phyloP scores from a whole-genome alignment of 768 basidiomycete species.

The Roridomyces roridus region DNA sequence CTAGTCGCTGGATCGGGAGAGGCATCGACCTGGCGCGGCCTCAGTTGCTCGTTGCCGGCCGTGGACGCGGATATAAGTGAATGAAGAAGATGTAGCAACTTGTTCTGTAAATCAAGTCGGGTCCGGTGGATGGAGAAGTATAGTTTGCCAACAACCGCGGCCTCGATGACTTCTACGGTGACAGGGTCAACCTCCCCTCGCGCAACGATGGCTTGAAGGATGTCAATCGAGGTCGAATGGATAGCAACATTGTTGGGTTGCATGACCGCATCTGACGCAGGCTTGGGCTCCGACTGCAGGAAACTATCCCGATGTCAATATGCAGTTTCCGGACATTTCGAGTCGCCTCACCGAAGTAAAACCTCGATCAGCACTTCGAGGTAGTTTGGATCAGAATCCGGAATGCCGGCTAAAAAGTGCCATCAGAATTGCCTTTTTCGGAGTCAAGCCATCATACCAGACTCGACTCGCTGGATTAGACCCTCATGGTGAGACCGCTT shows the following conservation, averaged over 20 bases:
- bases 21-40: slow-evolving; percentile 36
- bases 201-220: slow-evolving; percentile 82
- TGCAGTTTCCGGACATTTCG: not conserved
- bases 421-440: slow-evolving; percentile 9
- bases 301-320: slow-evolving; percentile 51
- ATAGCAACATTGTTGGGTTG: slow-evolving; percentile 64
- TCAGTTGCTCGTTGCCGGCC: slow-evolving; percentile 37
- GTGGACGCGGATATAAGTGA: slow-evolving; percentile 77
- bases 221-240: slow-evolving; percentile 79
- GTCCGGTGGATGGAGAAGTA: slow-evolving; percentile 72
- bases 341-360: slow-evolving; percentile 69
- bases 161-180: slow-evolving; percentile 69
- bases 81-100: slow-evolving; percentile 89
- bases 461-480: slow-evolving; percentile 65
- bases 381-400: slow-evolving; percentile 67
- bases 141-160: slow-evolving; percentile 74
- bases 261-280: slow-evolving; percentile 55
- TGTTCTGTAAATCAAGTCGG: slow-evolving; percentile 89
- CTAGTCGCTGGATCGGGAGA: slow-evolving; percentile 38
- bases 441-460: slow-evolving; percentile 47
- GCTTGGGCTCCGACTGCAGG: slow-evolving; percentile 78
- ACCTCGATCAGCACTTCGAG: slow-evolving; percentile 79
- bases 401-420: slow-evolving; percentile 38
- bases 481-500: slow-evolving; percentile 69
- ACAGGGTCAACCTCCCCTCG: slow-evolving; percentile 78